Conservation (phyloP, 139 green algal species). For the Chlorokybus atmophyticus region DNA sequence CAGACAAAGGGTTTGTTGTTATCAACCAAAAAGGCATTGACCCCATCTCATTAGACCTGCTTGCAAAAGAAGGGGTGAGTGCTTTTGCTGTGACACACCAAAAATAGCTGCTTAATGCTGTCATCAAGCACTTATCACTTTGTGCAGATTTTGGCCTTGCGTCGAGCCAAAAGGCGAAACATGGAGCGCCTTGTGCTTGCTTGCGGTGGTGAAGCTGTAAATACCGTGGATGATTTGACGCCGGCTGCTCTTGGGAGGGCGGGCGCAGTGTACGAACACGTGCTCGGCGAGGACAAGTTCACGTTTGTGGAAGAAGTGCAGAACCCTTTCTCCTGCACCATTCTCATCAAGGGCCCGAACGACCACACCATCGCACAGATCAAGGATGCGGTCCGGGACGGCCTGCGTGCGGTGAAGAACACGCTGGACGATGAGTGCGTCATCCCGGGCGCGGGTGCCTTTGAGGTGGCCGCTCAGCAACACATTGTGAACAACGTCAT, state of each 20-base stretch:
- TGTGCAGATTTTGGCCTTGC: constrained; percentile 61
- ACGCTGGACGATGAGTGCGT: constrained; percentile 59
- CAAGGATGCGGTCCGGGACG: constrained; percentile 95
- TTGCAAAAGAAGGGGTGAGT: constrained; percentile 74
- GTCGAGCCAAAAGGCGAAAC: constrained; percentile 90
- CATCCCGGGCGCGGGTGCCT: constrained; percentile 62
- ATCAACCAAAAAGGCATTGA: constrained; percentile 99
- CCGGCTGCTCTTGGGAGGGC: constrained; percentile 59
- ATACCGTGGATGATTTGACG: constrained; percentile 70
- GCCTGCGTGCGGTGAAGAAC: constrained; percentile 94
- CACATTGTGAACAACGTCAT: constrained; percentile 47
- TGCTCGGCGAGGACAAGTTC: constrained; percentile 98
- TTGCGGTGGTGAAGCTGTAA: constrained; percentile 69
- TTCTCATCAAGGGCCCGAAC: constrained; percentile 92
- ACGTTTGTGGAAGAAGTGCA: constrained; percentile 94
- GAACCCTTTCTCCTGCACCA: constrained; percentile 81
- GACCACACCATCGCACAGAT: constrained; percentile 97
- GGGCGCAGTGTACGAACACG: constrained; percentile 90
- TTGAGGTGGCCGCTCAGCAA: constrained; percentile 72
- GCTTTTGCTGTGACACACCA: too few relatives aligned
- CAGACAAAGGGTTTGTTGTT: constrained; percentile 79
- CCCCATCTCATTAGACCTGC: constrained; percentile 86
- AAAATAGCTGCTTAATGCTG: too few relatives aligned
- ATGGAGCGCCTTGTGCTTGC: constrained; percentile 91
- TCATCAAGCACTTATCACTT: constrained; percentile 3